phyloP scores from a whole-genome alignment of 345 rosid genomes.

The Sonneratia caseolaris region DNA sequence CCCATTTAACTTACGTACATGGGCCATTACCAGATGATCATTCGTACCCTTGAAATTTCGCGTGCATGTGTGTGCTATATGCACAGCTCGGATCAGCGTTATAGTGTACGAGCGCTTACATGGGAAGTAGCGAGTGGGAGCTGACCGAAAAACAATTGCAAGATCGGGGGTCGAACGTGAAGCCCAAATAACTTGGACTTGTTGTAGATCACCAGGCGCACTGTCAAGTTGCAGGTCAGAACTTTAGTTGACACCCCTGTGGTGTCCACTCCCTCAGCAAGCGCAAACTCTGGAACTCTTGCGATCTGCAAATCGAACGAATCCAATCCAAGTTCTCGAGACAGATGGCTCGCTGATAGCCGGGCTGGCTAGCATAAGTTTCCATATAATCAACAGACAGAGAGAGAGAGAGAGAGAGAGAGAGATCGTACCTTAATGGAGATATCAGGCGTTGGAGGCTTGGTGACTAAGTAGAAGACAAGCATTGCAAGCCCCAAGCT shows the following conservation, averaged over 20 bases:
- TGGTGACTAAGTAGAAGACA: conserved; percentile 67
- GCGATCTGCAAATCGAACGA: conserved; percentile 33
- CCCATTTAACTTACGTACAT: not conserved
- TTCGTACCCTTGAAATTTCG: not conserved
- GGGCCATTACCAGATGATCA: not conserved
- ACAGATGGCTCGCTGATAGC: too few relatives aligned
- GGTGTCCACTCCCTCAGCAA: conserved; percentile 73
- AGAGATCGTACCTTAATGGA: conserved; percentile 44
- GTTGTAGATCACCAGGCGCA: conserved; percentile 50
- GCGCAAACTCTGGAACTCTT: conserved; percentile 35
- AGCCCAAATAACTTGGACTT: conserved; percentile 70
- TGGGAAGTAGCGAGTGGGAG: conserved; percentile 48
- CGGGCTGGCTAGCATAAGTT: too few relatives aligned
- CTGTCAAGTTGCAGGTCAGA: conserved; percentile 58
- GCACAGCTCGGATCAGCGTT: too few relatives aligned
- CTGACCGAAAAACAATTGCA: conserved; percentile 46
- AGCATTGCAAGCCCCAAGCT: conserved; percentile 70
- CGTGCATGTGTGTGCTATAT: not conserved
- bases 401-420: not conserved
- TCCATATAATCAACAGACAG: not conserved
- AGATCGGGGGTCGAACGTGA: conserved; percentile 50
- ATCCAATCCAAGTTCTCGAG: not conserved
- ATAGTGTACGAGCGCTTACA: conserved; percentile 22
- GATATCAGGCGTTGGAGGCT: conserved; percentile 63
- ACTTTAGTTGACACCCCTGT: conserved; percentile 64